Base-by-base conservation (phyloP, 2,329 filamentous ascomycete species). In the Penicillium capsulatum region DNA sequence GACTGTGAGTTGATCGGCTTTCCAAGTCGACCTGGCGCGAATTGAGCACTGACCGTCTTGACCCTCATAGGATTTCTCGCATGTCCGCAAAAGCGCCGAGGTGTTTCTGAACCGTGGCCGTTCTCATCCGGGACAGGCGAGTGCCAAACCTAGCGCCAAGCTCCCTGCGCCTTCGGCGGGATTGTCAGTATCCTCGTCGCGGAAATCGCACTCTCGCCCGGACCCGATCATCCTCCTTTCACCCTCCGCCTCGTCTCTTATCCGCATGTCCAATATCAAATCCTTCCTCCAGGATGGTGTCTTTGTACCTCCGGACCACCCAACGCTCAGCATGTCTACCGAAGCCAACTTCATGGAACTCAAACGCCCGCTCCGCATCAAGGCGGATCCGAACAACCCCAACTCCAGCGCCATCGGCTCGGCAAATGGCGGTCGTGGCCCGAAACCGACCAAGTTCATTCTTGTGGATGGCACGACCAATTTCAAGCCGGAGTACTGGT, bases 401-500 rank as follows among this genome's bases (percentile, higher is more conserved):
- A 52, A 55, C 14, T 41, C 43, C 16, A 34, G 17, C 30, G 33
- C 44, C 17, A 36, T 41, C 17, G 43, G 46, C 34, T 52, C 54
- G 10, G 45, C 46, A 9, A 33, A 51, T 28, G 76, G 92, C 51
- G 81, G 87, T 58, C 72, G 83, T 3, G 70, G 54, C 10, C 49
- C 73, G 37, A 81, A 84, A 11, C 83, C 88, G 1, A 80, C 92
- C 59, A 86, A 90, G 32, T 98, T 98, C 72, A 94, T 97, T 60
- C 81, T 98, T 27, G 91, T 97, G 38, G 92, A 98, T 64, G 84
- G 83, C 13, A 86, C 90, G 0, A 84, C 94, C 60, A 85, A 92
- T 64, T 98, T 98, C 77, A 94, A 95, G 65, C 92, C 92, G 0
- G 90, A 97, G 61, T 96, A 97, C 72, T 98, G 92, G 92, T 83